Conservation (phyloP, 2,329 filamentous ascomycete genomes). For the Remersonia thermophila region DNA sequence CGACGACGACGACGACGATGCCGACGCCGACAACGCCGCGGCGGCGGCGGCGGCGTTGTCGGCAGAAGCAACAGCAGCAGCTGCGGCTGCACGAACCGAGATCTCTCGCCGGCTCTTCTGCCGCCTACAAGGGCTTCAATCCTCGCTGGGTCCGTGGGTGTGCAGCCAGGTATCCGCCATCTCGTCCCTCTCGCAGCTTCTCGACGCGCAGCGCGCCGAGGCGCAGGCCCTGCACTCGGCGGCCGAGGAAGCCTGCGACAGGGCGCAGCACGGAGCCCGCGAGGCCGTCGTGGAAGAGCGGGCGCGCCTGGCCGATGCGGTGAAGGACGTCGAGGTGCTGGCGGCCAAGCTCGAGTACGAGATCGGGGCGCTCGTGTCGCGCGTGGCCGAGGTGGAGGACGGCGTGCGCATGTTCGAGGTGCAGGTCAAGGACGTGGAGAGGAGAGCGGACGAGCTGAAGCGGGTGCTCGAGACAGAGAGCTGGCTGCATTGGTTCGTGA, state of each 20-base stretch:
- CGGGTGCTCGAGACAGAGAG: slow-evolving; percentile 50
- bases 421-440: slow-evolving; percentile 62
- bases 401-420: slow-evolving; percentile 69
- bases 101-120: slow-evolving; percentile 35
- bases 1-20: slow-evolving; percentile 7
- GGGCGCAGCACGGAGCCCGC: slow-evolving; percentile 52
- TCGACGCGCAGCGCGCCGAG: slow-evolving; percentile 50
- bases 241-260: slow-evolving; percentile 56
- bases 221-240: slow-evolving; percentile 57
- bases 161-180: slow-evolving; percentile 43
- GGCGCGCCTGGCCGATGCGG: slow-evolving; percentile 52
- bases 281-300: slow-evolving; percentile 60
- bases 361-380: slow-evolving; percentile 64
- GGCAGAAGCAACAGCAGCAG: too few relatives aligned
- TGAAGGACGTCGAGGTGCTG: slow-evolving; percentile 69
- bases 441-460: slow-evolving; percentile 49
- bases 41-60: too few relatives aligned
- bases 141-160: slow-evolving; percentile 49
- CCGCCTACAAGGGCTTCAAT: slow-evolving; percentile 39
- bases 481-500: slow-evolving; percentile 52
- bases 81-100: too few relatives aligned
- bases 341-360: slow-evolving; percentile 87
- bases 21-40: slow-evolving; percentile 39
- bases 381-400: slow-evolving; percentile 78
- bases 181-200: slow-evolving; percentile 46